Conservation (phyloP, 2,329 filamentous ascomycete species). For the Pochonia chlamydosporia region DNA sequence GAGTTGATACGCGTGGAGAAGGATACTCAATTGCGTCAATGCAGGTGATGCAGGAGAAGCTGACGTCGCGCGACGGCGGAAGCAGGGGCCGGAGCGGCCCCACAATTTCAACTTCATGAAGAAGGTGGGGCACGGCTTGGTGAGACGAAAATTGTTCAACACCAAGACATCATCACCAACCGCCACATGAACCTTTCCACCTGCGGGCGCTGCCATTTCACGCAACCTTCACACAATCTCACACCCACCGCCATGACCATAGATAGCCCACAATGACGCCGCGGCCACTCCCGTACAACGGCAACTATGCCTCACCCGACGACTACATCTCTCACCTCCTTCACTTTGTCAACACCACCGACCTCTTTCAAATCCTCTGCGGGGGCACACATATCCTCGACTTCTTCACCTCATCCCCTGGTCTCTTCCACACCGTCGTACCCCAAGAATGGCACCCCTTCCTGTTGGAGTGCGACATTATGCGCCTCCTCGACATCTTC, state of each 20-base stretch:
- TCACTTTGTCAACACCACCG: constrained; percentile 66
- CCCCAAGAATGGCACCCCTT: constrained; percentile 78
- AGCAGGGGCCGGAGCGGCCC: too few relatives aligned
- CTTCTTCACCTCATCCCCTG: constrained; percentile 82
- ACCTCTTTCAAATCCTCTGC: constrained; percentile 80
- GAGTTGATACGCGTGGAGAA: too few relatives aligned
- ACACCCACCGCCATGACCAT: too few relatives aligned
- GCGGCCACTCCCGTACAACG: constrained; percentile 59
- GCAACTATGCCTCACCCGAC: constrained; percentile 65
- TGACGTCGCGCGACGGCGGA: too few relatives aligned
- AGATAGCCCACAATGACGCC: constrained; percentile 39
- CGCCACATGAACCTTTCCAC: too few relatives aligned
- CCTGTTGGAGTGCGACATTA: constrained; percentile 64
- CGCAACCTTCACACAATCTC: too few relatives aligned
- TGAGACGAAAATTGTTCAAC: constrained; percentile 1
- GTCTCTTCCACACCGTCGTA: constrained; percentile 72
- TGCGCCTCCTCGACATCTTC: constrained; percentile 73
- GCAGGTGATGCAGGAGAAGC: too few relatives aligned
- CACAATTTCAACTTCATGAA: too few relatives aligned
- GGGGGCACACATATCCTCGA: constrained; percentile 96
- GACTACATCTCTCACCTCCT: constrained; percentile 76
- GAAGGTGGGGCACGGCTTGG: neutral
- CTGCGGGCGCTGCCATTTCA: too few relatives aligned
- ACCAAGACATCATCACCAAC: too few relatives aligned
- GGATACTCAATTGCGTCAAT: too few relatives aligned